phyloP scores from a whole-genome alignment of 176 grass and related monocot genomes.

The Raddia guianensis region DNA sequence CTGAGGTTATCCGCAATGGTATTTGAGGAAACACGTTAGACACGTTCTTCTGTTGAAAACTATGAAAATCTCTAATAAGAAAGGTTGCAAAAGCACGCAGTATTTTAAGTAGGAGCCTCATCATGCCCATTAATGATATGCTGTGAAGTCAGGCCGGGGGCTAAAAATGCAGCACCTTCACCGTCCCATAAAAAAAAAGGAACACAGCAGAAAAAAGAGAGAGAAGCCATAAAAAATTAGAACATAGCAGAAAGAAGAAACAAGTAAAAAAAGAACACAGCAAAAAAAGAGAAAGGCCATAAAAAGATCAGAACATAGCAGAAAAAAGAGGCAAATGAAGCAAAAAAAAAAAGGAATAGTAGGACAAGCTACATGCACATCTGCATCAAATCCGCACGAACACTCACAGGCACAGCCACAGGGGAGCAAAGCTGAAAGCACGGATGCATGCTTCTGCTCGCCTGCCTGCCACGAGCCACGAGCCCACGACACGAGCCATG shows the following conservation, averaged over 20 bases:
- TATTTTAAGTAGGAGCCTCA: no score
- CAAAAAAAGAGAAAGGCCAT: background rate
- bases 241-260: no score
- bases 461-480: constrained; percentile 24
- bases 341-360: background rate
- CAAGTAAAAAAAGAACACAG: background rate
- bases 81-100: no score
- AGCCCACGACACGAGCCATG: constrained; percentile 28
- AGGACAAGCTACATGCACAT: background rate
- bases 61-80: no score
- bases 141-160: background rate
- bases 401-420: background rate
- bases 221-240: background rate
- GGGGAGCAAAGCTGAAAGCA: background rate
- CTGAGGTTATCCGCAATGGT: no score
- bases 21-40: no score
- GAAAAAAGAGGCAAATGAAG: background rate
- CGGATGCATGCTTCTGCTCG: constrained; percentile 5
- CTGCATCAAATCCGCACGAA: background rate
- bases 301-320: no score
- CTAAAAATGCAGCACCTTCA: background rate
- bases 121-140: no score
- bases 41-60: no score
- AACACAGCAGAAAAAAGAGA: background rate
- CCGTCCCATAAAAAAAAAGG: background rate